phyloP scores from a whole-genome alignment of 805 yeast genomes.

The Starmera pachycereana region DNA sequence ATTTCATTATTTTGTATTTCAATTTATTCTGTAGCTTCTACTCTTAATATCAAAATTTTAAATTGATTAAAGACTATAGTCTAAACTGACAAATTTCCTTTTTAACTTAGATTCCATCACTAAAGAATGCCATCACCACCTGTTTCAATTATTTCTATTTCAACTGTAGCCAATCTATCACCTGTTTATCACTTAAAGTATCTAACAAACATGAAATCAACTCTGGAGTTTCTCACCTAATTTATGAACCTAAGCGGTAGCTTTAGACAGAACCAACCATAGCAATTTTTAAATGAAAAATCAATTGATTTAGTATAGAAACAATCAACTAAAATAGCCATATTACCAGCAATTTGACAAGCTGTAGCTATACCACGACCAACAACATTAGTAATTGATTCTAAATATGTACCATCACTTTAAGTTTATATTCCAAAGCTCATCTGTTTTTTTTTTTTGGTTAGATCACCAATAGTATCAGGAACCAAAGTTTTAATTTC shows the following conservation, averaged over 20 bases:
- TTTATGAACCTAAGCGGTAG: conserved; percentile 94
- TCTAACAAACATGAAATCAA: conserved; percentile 71
- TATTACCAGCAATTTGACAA: conserved; percentile 96
- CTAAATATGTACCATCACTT: conserved; percentile 94
- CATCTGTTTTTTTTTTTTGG: too few species aligned
- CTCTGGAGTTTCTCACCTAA: conserved; percentile 92
- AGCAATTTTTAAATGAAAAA: conserved; percentile 77
- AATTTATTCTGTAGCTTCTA: too few species aligned
- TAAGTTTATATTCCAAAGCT: too few species aligned
- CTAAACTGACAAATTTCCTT: conserved; percentile 49
- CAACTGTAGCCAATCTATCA: conserved; percentile 86
- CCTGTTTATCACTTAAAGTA: conserved; percentile 78
- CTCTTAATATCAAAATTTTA: too few species aligned
- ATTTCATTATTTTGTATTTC: too few species aligned
- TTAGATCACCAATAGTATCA: conserved; percentile 96
- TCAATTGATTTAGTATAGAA: conserved; percentile 69
- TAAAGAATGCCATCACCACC: conserved; percentile 85
- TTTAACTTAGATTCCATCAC: conserved; percentile 82
- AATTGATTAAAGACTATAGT: too few species aligned
- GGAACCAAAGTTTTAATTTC: conserved; percentile 93
- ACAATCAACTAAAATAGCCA: conserved; percentile 92
- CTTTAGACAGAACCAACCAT: conserved; percentile 98
- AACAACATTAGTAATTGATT: conserved; percentile 86
- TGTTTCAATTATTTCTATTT: conserved; percentile 76
- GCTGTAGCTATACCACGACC: conserved; percentile 93